Percentiles rank a stretch among this genome's conserved stretches.
These are phyloP conservation scores for Lactarius indigo DNA, from an alignment of 768 basidiomycete genomes.

Conservation along the genomic window DNA sequence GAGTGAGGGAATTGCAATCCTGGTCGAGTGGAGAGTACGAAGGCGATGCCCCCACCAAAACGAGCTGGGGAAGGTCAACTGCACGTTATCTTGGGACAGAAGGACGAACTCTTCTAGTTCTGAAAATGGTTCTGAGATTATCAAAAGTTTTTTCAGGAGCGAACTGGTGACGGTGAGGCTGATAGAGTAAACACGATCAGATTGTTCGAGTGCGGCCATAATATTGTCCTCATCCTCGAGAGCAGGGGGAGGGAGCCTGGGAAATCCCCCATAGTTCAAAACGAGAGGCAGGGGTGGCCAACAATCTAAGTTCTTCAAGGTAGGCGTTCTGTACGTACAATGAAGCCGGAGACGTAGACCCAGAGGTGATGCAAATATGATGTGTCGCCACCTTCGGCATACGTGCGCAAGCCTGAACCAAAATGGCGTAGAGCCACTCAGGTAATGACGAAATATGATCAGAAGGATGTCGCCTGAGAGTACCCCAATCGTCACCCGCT, in stretches of 20 bases:
- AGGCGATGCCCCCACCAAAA: neutral
- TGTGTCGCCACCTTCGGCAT: neutral
- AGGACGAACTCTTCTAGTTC: too few relatives aligned
- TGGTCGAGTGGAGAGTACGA: neutral
- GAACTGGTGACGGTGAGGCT: too few relatives aligned
- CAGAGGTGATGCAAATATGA: neutral
- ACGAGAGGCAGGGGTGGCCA: too few relatives aligned
- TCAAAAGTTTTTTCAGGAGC: too few relatives aligned
- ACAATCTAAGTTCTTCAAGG: too few relatives aligned
- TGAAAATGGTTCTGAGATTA: too few relatives aligned
- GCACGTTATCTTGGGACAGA: neutral
- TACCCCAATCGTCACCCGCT: neutral
- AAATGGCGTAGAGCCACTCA: neutral
- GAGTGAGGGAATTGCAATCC: neutral
- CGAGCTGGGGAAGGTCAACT: neutral
- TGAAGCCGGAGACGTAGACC: neutral
- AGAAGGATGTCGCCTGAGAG: neutral
- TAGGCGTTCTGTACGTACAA: neutral
- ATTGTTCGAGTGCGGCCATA: too few relatives aligned
- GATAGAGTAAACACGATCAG: too few relatives aligned
- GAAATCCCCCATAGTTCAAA: too few relatives aligned
- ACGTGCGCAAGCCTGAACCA: neutral
- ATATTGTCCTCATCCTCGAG: too few relatives aligned
- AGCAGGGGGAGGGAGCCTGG: too few relatives aligned
- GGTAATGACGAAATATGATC: neutral